These are phyloP conservation scores for Penicillium aurantiogriseum DNA, from an alignment of 2,329 filamentous ascomycete species.

Conservation along the genomic window DNA sequence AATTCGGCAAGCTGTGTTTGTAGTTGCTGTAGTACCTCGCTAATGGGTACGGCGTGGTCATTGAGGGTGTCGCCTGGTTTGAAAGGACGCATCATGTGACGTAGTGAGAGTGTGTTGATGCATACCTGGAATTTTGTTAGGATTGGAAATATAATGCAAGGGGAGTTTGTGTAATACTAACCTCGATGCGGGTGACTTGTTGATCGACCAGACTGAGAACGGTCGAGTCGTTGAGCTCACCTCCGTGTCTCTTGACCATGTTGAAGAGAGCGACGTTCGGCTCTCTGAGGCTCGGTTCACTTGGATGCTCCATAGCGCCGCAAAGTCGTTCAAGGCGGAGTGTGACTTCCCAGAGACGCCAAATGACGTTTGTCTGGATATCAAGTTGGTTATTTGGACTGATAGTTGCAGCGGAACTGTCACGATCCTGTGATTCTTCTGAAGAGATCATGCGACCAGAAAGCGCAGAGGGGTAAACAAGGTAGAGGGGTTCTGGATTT, in stretches of 20 bases:
- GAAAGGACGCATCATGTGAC: slow-evolving; percentile 74
- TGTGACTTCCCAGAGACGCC: slow-evolving; percentile 85
- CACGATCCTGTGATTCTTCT: slow-evolving; percentile 51
- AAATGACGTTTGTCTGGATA: slow-evolving; percentile 81
- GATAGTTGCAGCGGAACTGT: slow-evolving; percentile 53
- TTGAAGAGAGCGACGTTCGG: slow-evolving; percentile 84
- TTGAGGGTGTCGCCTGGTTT: slow-evolving; percentile 61
- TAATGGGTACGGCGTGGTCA: slow-evolving; percentile 75
- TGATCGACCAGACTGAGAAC: slow-evolving; percentile 89
- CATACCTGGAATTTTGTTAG: slow-evolving; percentile 61
- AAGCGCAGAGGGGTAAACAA: slow-evolving; percentile 88
- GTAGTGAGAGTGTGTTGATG: slow-evolving; percentile 72
- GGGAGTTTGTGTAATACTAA: slow-evolving; percentile 48
- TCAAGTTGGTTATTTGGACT: slow-evolving; percentile 65
- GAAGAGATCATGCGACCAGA: slow-evolving; percentile 61
- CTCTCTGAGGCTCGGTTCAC: slow-evolving; percentile 63
- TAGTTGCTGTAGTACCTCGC: slow-evolving; percentile 54
- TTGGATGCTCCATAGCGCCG: slow-evolving; percentile 74
- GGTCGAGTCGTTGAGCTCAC: slow-evolving; percentile 85
- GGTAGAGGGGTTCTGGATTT: slow-evolving; percentile 93
- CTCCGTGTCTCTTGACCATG: slow-evolving; percentile 66
- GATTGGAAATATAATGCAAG: not conserved
- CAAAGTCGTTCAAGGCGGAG: slow-evolving; percentile 91
- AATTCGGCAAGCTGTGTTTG: slow-evolving; percentile 45
- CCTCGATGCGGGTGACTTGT: slow-evolving; percentile 93